Evolutionary conservation across 2,329 filamentous ascomycete species (phyloP).

Genomic region (Albophoma yamanashiensis): DNA sequence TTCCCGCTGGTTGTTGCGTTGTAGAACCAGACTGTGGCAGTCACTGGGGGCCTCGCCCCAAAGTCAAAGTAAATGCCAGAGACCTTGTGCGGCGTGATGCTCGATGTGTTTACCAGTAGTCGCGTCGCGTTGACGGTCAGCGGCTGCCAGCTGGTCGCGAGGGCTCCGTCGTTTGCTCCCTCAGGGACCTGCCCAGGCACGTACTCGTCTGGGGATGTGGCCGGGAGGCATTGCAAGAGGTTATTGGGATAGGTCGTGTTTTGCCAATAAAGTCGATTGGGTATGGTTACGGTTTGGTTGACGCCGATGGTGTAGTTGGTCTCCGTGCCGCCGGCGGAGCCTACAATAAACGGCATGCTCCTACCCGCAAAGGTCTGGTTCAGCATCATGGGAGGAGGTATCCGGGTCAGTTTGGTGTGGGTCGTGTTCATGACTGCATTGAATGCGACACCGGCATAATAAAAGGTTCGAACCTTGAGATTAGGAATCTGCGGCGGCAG

Average conservation of each 20-base stretch:
- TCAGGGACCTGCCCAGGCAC: neutral
- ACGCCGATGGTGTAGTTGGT: constrained; percentile 32
- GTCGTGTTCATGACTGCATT: constrained; percentile 13
- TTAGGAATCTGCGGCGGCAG: constrained; percentile 44
- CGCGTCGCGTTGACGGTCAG: neutral
- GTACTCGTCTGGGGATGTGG: constrained; percentile 33
- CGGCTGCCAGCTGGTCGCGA: neutral
- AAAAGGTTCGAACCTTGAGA: constrained; percentile 25
- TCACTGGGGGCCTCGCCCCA: neutral
- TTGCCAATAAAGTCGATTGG: constrained; percentile 46
- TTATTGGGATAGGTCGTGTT: constrained; percentile 46
- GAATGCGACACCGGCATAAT: constrained; percentile 17
- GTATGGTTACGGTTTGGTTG: constrained; percentile 40
- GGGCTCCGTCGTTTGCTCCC: neutral
- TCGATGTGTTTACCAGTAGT: neutral
- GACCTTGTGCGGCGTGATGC: neutral
- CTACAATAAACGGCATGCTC: constrained; percentile 49
- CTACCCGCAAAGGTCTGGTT: constrained; percentile 40
- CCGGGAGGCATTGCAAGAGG: constrained; percentile 52
- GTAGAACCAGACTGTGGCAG: neutral
- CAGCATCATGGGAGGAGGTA: constrained; percentile 34
- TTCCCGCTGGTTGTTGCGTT: neutral
- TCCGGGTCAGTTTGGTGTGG: constrained; percentile 12
- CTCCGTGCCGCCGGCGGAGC: constrained; percentile 26
- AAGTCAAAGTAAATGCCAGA: neutral